Percentiles rank a stretch among this genome's conserved stretches.
Evolutionary conservation across 2,329 filamentous ascomycete genomes (phyloP).

Genomic region (Arthrobotrys entomopaga): DNA sequence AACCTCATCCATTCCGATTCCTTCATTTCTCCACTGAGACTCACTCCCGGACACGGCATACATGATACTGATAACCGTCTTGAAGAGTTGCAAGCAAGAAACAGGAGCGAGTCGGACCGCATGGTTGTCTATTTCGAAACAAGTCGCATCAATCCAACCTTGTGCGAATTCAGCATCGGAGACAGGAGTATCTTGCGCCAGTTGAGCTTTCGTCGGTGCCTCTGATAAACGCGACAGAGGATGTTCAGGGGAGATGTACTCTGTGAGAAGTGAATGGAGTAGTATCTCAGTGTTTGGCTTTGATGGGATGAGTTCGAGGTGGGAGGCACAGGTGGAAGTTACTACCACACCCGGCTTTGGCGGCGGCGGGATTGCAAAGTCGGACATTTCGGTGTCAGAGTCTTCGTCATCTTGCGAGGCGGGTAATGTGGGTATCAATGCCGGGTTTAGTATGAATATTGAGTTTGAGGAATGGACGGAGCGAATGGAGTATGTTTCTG

Average conservation of each 20-base stretch:
- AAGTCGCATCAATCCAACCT: conserved; percentile 55
- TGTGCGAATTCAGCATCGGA: conserved; percentile 56
- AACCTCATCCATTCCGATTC: conserved; percentile 37
- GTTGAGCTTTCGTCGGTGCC: conserved; percentile 14
- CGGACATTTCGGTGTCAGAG: conserved; percentile 36
- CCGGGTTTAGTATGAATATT: conserved; percentile 57
- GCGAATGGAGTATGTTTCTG: conserved; percentile 58
- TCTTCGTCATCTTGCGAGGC: conserved; percentile 36
- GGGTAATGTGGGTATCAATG: conserved; percentile 30
- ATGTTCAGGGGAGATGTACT: conserved; percentile 32
- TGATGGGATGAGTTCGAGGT: conserved; percentile 57
- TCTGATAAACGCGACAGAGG: conserved; percentile 24
- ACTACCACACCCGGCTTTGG: conserved; percentile 52
- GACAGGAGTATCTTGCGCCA: conserved; percentile 48
- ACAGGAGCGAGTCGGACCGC: conserved; percentile 29
- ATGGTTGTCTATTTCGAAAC: conserved; percentile 53
- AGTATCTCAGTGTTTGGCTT: conserved; percentile 45
- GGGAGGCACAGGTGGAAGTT: conserved; percentile 56
- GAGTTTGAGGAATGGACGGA: conserved; percentile 59
- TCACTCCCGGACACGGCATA: conserved; percentile 3
- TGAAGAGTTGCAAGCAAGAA: conserved; percentile 23
- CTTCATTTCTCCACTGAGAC: conserved; percentile 20
- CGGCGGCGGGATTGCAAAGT: conserved; percentile 11
- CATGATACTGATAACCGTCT: conserved; percentile 14
- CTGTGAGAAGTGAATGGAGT: conserved; percentile 25